These are phyloP conservation scores for Amniculicola lignicola DNA, from an alignment of 495 filamentous ascomycete genomes.

Conservation along the genomic window DNA sequence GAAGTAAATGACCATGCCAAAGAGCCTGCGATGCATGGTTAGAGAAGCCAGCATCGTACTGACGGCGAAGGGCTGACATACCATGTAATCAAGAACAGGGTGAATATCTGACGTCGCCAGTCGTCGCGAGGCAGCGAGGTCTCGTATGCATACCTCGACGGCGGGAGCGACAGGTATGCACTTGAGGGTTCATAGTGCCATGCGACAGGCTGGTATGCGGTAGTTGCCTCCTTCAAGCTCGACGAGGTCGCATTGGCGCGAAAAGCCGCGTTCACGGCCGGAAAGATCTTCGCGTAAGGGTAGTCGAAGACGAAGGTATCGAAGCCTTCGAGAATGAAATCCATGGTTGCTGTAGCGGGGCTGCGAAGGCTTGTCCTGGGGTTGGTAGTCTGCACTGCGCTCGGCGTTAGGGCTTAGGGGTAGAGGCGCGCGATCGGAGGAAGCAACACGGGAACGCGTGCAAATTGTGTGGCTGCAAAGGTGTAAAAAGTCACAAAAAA, in stretches of 20 bases:
- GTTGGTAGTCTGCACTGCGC: too few relatives aligned
- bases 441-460: too few relatives aligned
- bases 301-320: conserved; percentile 84
- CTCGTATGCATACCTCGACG: conserved; percentile 74
- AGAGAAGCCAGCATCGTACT: conserved; percentile 2
- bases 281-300: conserved; percentile 69
- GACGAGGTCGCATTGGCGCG: conserved; percentile 41
- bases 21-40: conserved; percentile 59
- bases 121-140: conserved; percentile 80
- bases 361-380: too few relatives aligned
- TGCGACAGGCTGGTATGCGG: conserved; percentile 41
- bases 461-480: too few relatives aligned
- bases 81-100: conserved; percentile 83
- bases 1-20: conserved; percentile 81
- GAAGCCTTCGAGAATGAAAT: conserved; percentile 80
- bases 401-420: too few relatives aligned
- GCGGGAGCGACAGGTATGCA: conserved; percentile 63
- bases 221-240: conserved; percentile 34
- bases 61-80: conserved; percentile 43
- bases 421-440: too few relatives aligned
- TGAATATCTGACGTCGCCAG: conserved; percentile 69
- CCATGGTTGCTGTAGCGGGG: conserved; percentile 63
- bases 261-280: conserved; percentile 53
- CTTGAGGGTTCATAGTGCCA: conserved; percentile 72
- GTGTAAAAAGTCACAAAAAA: too few relatives aligned